These are phyloP conservation scores for Caloboletus firmus DNA, from an alignment of 1,284 basidiomycete species.

Conservation along the genomic window DNA sequence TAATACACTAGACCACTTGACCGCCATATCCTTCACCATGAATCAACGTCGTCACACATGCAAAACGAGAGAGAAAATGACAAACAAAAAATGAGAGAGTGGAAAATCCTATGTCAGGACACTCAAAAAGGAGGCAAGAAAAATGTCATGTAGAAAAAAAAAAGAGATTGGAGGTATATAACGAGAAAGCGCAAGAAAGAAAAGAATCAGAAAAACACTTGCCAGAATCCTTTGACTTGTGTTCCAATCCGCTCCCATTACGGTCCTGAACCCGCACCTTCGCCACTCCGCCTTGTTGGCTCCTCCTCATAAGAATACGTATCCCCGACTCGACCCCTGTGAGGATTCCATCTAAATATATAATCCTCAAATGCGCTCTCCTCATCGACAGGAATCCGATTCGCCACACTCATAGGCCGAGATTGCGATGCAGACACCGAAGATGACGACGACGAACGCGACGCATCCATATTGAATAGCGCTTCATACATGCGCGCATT, in stretches of 20 bases:
- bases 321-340: not conserved
- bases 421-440: conserved; percentile 6
- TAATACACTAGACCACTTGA: not conserved
- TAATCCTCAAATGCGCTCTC: conserved; percentile 20
- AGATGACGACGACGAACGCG: conserved; percentile 21
- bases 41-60: not conserved
- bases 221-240: not conserved
- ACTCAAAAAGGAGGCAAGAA: not conserved
- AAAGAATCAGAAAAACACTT: not conserved
- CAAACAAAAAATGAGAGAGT: not conserved
- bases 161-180: not conserved
- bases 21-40: conserved; percentile 1
- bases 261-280: conserved; percentile 4
- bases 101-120: not conserved
- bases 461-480: conserved; percentile 8
- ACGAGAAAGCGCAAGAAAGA: not conserved
- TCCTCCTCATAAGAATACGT: conserved; percentile 8
- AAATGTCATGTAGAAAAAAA: not conserved
- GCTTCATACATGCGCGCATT: conserved; percentile 10
- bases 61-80: conserved; percentile 1
- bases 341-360: conserved; percentile 18
- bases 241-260: not conserved
- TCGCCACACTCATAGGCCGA: conserved; percentile 12
- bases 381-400: conserved; percentile 24
- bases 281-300: conserved; percentile 1